phyloP scores from a whole-genome alignment of 1,284 basidiomycete genomes.

The Microstroma glucosiphilum region DNA sequence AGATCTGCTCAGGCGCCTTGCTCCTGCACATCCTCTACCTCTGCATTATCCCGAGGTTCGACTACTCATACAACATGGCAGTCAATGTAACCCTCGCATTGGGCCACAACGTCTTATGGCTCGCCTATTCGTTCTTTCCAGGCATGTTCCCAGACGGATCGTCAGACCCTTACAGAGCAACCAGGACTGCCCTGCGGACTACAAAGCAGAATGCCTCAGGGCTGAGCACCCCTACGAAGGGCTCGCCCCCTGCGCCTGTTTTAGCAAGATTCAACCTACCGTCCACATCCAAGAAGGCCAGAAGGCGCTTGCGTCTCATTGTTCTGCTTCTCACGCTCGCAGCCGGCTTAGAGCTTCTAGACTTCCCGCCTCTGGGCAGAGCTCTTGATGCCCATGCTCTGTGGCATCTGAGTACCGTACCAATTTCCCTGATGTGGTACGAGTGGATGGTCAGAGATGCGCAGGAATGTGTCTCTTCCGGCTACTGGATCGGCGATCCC shows the following conservation, averaged over 20 bases:
- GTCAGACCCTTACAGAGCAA: slow-evolving; percentile 25
- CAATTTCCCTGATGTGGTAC: slow-evolving; percentile 74
- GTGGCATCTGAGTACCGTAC: slow-evolving; percentile 85
- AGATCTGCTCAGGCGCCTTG: slow-evolving; percentile 30
- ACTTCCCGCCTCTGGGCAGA: slow-evolving; percentile 71
- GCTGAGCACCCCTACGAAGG: slow-evolving; percentile 16
- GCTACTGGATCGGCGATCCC: slow-evolving; percentile 35
- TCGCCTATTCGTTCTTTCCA: slow-evolving; percentile 48
- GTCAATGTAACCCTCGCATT: slow-evolving; percentile 74
- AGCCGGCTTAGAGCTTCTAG: slow-evolving; percentile 78
- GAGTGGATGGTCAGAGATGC: slow-evolving; percentile 44
- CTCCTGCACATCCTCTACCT: slow-evolving; percentile 69
- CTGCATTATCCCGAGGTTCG: slow-evolving; percentile 64
- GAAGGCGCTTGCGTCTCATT: slow-evolving; percentile 55
- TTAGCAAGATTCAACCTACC: slow-evolving; percentile 29
- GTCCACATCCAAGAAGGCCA: slow-evolving; percentile 50
- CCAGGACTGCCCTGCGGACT: slow-evolving; percentile 57
- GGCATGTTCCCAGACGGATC: slow-evolving; percentile 19
- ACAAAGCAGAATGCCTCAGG: slow-evolving; percentile 43
- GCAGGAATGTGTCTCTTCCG: slow-evolving; percentile 32
- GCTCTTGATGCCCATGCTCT: slow-evolving; percentile 86
- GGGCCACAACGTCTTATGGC: slow-evolving; percentile 72
- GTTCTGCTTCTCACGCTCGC: slow-evolving; percentile 65
- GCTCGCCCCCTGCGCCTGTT: slow-evolving; percentile 34
- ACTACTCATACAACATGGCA: slow-evolving; percentile 89